Conservation (phyloP, 306 rosid species). For the Vigna unguiculata region DNA sequence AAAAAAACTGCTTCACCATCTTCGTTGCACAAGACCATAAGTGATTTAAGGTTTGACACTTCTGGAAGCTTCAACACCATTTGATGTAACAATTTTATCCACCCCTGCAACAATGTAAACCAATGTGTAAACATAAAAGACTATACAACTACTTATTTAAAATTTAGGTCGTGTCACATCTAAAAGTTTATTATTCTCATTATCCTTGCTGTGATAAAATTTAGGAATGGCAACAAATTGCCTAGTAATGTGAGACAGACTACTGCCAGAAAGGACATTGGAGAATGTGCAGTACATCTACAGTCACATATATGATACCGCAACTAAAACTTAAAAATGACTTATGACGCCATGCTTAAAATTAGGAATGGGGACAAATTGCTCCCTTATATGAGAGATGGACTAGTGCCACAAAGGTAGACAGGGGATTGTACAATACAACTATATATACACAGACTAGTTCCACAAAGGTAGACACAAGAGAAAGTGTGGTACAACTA, state of each 20-base stretch:
- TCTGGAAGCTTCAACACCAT: slow-evolving; percentile 86
- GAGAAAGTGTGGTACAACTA: slow-evolving; percentile 4
- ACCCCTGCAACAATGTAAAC: slow-evolving; percentile 69
- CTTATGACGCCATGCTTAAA: slow-evolving; percentile 36
- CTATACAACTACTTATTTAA: slow-evolving; percentile 2
- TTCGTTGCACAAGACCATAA: slow-evolving; percentile 61
- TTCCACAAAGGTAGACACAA: slow-evolving; percentile 2
- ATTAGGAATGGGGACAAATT: slow-evolving; percentile 25
- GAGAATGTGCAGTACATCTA: neutral
- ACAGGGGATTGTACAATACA: neutral
- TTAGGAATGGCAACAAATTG: slow-evolving; percentile 19
- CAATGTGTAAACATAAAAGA: slow-evolving; percentile 37
- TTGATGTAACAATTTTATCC: slow-evolving; percentile 79
- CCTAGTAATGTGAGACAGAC: neutral
- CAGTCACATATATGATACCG: slow-evolving; percentile 26
- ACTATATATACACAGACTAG: slow-evolving; percentile 19
- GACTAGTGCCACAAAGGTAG: slow-evolving; percentile 6
- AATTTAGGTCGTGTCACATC: neutral
- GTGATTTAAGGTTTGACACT: slow-evolving; percentile 65
- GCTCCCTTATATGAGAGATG: neutral
- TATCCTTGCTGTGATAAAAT: slow-evolving; percentile 32
- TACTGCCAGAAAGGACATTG: too few relatives aligned
- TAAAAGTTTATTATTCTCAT: slow-evolving; percentile 16
- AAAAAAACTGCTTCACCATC: slow-evolving; percentile 81
- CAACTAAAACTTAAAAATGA: slow-evolving; percentile 12